Evolutionary conservation across 306 rosid species (phyloP), one percentile per base, ranked within the genome.

Genomic region (Vigna mungo): DNA sequence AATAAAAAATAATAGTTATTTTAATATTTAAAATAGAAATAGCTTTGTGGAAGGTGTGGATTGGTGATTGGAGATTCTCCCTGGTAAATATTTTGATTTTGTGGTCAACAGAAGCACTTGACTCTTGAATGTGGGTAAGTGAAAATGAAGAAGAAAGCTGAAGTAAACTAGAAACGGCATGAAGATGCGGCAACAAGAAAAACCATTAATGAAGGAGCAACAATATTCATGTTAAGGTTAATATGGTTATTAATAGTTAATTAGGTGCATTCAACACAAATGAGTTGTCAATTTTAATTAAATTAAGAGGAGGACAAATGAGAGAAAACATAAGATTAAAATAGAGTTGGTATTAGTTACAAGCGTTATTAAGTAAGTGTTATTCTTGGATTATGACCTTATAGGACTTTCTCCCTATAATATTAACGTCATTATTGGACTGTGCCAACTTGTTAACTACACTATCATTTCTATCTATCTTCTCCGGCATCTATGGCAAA

Each of bases 401-500:
- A 41, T 21, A 66, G 20, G 71, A 66, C 53, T 66, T 66, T 66
- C 36, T 41, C 5, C 48, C 4, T 9, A 7, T 1, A 34, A 66
- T 59, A 59, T 27, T 16, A 59, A 25, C 4, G 30, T 64, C 51
- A 64, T 39, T 39, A 34, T 61, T 64, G 70, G 70, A 39, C 51
- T 60, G 46, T 64, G 70, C 70, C 70, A 36, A 64, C 30, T 64
- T 39, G 32, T n/a, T 39, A 66, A 66, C 71, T 12, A 41, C 34
- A 43, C 71, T 20, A 41, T 66, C 71, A 66, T 17, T 18, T 41
- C 70, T 64, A 64, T 64, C 70, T 18, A 64, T 64, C 53, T 66
- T 66, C 53, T 18, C 71, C 71, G 71, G 53, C 71, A 66, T 66
- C 71, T 43, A 66, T 41, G 71, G 53, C 36, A 66, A 66, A 61